Evolutionary conservation across 805 yeast genomes (phyloP), one percentile per base, ranked within the genome.

Genomic region (Clavispora asparagi): DNA sequence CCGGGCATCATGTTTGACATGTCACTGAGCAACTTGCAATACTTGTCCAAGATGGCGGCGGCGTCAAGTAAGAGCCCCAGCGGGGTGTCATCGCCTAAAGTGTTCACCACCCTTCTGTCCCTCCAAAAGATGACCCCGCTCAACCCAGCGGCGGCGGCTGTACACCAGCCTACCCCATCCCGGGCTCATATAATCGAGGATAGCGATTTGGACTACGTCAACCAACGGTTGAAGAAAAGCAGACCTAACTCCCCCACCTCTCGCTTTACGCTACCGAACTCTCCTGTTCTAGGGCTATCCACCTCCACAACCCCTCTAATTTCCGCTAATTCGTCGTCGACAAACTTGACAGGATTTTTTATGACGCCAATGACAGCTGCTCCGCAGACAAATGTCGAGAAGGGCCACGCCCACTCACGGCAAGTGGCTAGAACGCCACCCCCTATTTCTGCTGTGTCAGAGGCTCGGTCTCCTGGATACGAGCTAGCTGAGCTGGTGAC

Each of bases 71-170:
- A 48, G 35, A 42, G 17, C 27, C 28, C 23, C 45, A 13, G 51
- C 51, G 10, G 42, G 30, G 38, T 52, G 44, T 42, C 53, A 36
- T 62, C 69, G 38, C 68, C 73, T 2, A 61, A 58, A 41, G 40
- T 45, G 4, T 53, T 71, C 39, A 68, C 59, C 55, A 63, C 77
- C 6, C 61, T 73, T 38, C 65, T 73, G 41, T 74, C 85, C 3
- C 61, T 83, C 44, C 86, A 82, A 58, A 70, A 82, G 57, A 78
- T 82, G 83, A 82, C 85, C 0, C 86, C 61, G 43, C 45, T 59
- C 27, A 53, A 46, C 17, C 54, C 51, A 7, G 52, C 51, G 7
- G 5, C 37, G 4, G 37, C 10, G 11, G 7, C 37, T 8, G 44
- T 50, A 28, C 55, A 49, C 14, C 56, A 47, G 25, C 58, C 58